Conservation (phyloP, 352 stramenopile species). For the Pythium scleroteichum region DNA sequence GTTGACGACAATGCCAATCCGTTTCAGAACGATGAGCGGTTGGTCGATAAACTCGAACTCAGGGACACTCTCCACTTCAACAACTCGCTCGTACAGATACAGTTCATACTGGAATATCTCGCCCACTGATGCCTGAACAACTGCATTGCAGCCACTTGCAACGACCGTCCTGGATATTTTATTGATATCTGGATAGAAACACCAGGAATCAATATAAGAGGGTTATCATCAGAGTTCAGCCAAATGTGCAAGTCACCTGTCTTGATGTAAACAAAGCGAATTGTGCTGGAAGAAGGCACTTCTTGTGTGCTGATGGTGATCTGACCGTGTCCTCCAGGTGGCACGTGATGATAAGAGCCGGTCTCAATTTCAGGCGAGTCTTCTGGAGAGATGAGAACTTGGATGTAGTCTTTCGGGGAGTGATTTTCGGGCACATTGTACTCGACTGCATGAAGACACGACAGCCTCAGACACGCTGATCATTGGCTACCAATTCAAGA, state of each 20-base stretch:
- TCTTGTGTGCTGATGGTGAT: constrained; percentile 81
- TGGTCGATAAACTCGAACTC: constrained; percentile 89
- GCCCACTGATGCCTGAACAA: constrained; percentile 79
- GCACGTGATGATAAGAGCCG: constrained; percentile 79
- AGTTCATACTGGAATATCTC: constrained; percentile 90
- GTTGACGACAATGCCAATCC: constrained; percentile 71
- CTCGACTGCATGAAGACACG: no score
- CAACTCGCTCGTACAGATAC: constrained; percentile 84
- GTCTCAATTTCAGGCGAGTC: constrained; percentile 71
- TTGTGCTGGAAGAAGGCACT: constrained; percentile 58
- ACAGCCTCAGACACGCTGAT: no score
- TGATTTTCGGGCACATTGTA: constrained; percentile 79
- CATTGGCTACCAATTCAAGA: neutral
- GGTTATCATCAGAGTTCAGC: neutral
- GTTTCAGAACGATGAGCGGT: constrained; percentile 83
- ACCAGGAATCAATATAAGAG: no score
- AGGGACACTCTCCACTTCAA: constrained; percentile 86
- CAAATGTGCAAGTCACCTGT: constrained; percentile 33
- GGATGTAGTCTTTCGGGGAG: constrained; percentile 86
- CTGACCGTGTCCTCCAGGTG: constrained; percentile 56
- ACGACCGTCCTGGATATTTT: constrained; percentile 81
- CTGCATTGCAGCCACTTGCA: constrained; percentile 81
- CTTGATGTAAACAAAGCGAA: constrained; percentile 87
- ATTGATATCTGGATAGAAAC: constrained; percentile 66
- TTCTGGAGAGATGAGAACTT: constrained; percentile 78